phyloP scores from a whole-genome alignment of 2,329 filamentous ascomycete genomes.

The Monilinia fructigena region DNA sequence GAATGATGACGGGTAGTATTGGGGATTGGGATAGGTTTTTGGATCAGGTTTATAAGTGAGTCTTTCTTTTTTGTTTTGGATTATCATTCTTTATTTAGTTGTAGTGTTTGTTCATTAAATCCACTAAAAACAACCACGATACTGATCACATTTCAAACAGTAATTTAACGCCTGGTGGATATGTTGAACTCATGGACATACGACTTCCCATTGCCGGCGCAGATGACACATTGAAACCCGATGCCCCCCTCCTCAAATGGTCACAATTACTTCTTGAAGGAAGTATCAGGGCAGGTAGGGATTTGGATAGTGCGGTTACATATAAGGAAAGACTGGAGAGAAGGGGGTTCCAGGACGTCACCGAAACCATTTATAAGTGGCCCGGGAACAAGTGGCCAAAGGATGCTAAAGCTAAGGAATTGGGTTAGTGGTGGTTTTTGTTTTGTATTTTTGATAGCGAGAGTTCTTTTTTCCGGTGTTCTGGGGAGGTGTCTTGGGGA shows the following conservation, averaged over 20 bases:
- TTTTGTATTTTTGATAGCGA: not conserved
- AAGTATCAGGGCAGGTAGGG: not conserved
- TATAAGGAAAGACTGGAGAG: conserved; percentile 28
- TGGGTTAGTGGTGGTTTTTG: conserved; percentile 47
- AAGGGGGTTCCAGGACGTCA: conserved; percentile 39
- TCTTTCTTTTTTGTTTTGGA: not conserved
- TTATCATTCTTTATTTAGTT: too few relatives aligned
- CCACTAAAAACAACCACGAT: not conserved
- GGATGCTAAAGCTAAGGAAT: conserved; percentile 45
- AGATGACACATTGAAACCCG: conserved; percentile 4
- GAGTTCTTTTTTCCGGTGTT: not conserved
- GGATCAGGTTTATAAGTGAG: conserved; percentile 18
- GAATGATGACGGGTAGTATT: conserved; percentile 21
- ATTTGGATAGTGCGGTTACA: conserved; percentile 4
- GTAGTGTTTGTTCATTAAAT: too few relatives aligned
- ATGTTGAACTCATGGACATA: conserved; percentile 14
- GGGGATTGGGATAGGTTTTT: conserved; percentile 18
- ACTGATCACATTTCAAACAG: not conserved
- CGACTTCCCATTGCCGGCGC: not conserved
- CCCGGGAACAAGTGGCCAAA: conserved; percentile 19
- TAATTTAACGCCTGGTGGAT: conserved; percentile 18
- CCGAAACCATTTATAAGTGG: conserved; percentile 32
- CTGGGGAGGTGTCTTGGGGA: too few relatives aligned
- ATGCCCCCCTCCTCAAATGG: conserved; percentile 13
- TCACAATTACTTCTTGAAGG: conserved; percentile 15